Conservation (phyloP, 2,329 filamentous ascomycete genomes). For the Aureobasidium sp. region DNA sequence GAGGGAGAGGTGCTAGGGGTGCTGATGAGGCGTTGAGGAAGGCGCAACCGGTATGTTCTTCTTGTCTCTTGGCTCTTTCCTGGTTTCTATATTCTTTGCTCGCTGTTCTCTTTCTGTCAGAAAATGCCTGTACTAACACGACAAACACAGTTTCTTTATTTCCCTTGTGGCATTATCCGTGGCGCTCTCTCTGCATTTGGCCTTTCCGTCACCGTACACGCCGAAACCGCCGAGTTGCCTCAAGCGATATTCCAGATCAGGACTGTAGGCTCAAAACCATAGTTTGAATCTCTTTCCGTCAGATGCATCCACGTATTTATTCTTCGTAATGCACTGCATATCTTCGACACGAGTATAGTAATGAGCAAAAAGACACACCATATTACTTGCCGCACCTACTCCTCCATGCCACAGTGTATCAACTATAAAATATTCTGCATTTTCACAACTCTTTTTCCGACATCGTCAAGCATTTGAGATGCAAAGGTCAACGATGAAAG, state of each 20-base stretch:
- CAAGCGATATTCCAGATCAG: constrained; percentile 94
- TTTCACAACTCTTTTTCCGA: too few relatives aligned
- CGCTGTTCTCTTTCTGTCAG: neutral
- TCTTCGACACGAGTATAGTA: too few relatives aligned
- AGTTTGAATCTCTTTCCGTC: too few relatives aligned
- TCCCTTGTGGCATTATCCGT: constrained; percentile 86
- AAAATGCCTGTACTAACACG: neutral
- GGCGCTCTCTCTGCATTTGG: constrained; percentile 90
- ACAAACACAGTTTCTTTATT: constrained; percentile 71
- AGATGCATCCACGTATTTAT: too few relatives aligned
- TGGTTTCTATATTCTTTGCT: neutral
- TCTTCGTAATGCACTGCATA: too few relatives aligned
- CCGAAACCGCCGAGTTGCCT: constrained; percentile 80
- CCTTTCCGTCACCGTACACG: constrained; percentile 84
- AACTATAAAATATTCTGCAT: too few relatives aligned
- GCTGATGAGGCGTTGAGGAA: constrained; percentile 49
- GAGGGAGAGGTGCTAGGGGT: constrained; percentile 26
- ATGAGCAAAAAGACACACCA: too few relatives aligned
- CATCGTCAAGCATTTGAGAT: too few relatives aligned
- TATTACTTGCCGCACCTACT: too few relatives aligned
- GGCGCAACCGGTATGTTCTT: constrained; percentile 67
- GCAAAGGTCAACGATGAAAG: too few relatives aligned
- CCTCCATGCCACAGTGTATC: too few relatives aligned
- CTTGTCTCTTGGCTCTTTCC: neutral
- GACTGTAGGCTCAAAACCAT: constrained; percentile 63